Base-by-base conservation (phyloP, 139 green algal genomes). In the Monoraphidium neglectum region DNA sequence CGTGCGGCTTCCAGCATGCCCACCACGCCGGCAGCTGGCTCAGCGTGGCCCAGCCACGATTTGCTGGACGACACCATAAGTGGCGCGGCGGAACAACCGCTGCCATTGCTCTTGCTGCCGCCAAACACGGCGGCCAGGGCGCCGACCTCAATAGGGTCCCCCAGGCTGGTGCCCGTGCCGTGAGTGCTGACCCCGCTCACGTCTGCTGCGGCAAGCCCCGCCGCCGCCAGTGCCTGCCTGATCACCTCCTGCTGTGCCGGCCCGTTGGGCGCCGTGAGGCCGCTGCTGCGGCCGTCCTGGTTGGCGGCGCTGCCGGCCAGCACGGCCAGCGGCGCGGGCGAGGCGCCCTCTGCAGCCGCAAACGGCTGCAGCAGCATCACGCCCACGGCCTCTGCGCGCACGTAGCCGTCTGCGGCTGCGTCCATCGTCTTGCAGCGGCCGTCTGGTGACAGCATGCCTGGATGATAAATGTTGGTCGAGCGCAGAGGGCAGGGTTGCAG, bases 91-190 rank as follows among this genome's bases (percentile, higher is more conserved):
- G 65, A 4, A 82, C 73, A 12, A 88, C 88, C 24, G 91, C 83
- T 56, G 83, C n/a, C n/a, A n/a, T n/a, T n/a, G 33, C 6, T 40
- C 3, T 36, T 49, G 16, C 54, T 16, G 56, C n/a, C 24, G 0
- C 86, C 68, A 6, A 86, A 68, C 24, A 86, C 82, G 21, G 77
- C 84, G 15, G 82, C 82, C 28, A 77, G 82, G 12, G 92, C 94
- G 18, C 94, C 93, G 10, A 96, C 74, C 77, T 98, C 94, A 65
- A 98, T 96, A 37, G 93, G 91, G 59, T 98, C 94, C 47, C 92
- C 92, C 40, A 96, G 85, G 13, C 86, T 70, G 10, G 93, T 97
- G 61, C 91, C 93, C 23, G 85, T 91, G 37, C 88, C 87, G 53
- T 93, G 88, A 67, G 87, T 70, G 21, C 79, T 71, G 6, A 90